Conservation (phyloP, 2,329 filamentous ascomycete genomes). For the Epichloe uncinata region DNA sequence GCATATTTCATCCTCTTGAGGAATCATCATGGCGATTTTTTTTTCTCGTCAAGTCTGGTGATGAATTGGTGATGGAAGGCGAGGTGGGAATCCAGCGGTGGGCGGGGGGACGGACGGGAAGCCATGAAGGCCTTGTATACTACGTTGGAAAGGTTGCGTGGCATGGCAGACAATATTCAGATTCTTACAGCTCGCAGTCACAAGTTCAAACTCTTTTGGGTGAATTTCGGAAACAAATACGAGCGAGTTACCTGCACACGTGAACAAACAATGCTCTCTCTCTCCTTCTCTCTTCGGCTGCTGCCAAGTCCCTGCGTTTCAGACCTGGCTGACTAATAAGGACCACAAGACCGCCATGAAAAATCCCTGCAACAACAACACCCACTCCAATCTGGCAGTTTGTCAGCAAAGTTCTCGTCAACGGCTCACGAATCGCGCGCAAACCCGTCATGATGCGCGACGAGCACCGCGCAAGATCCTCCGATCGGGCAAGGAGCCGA, state of each 20-base stretch:
- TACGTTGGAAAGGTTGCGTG: too few relatives aligned
- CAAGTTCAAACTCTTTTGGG: too few relatives aligned
- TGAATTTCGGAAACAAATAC: too few relatives aligned
- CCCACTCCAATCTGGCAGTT: too few relatives aligned
- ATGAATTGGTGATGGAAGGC: neutral
- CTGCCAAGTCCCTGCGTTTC: neutral
- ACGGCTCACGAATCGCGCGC: neutral
- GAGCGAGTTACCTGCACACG: too few relatives aligned
- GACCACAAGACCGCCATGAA: too few relatives aligned
- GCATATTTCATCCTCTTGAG: constrained; percentile 14
- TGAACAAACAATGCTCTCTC: too few relatives aligned
- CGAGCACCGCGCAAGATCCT: constrained; percentile 21
- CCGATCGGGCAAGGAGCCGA: constrained; percentile 14
- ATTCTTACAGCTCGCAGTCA: too few relatives aligned
- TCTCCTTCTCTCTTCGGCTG: too few relatives aligned
- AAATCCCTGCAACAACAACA: too few relatives aligned
- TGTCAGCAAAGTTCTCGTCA: neutral
- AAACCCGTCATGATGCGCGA: constrained; percentile 30
- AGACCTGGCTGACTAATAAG: neutral
- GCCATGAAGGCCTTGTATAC: neutral
- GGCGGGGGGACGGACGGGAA: neutral
- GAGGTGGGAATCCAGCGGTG: neutral
- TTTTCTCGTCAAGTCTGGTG: neutral
- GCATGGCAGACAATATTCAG: too few relatives aligned
- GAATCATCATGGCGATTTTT: constrained; percentile 5